Percentiles rank a stretch among this genome's conserved stretches.
Conservation (phyloP, 2,329 filamentous ascomycete species). For the Pseudopyrenochaeta lycopersici region DNA sequence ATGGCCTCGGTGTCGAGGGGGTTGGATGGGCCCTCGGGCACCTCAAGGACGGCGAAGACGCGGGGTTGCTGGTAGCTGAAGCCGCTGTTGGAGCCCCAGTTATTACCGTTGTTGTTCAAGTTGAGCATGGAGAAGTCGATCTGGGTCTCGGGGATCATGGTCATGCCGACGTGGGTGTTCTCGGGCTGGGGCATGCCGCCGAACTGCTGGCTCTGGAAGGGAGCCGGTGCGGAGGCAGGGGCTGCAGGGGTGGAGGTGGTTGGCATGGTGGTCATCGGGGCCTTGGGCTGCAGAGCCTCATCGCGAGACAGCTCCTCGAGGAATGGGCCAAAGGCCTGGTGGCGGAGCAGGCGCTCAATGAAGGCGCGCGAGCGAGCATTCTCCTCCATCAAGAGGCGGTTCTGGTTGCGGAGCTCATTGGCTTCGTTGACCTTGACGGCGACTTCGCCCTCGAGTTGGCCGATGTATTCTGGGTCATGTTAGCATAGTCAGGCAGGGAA, state of each 20-base stretch:
- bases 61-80: slow-evolving; percentile 66
- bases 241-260: slow-evolving; percentile 39
- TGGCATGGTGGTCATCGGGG: slow-evolving; percentile 37
- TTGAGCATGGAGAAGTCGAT: slow-evolving; percentile 79
- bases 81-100: slow-evolving; percentile 62
- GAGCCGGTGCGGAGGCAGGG: slow-evolving; percentile 54
- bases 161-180: slow-evolving; percentile 73
- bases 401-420: slow-evolving; percentile 80
- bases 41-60: slow-evolving; percentile 77
- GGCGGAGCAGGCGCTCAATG: slow-evolving; percentile 72
- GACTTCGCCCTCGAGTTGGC: slow-evolving; percentile 90
- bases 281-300: slow-evolving; percentile 44
- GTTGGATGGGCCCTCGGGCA: slow-evolving; percentile 69
- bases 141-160: slow-evolving; percentile 81
- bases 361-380: slow-evolving; percentile 88
- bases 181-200: slow-evolving; percentile 60
- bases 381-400: slow-evolving; percentile 82
- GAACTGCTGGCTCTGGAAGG: slow-evolving; percentile 63
- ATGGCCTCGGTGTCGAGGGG: slow-evolving; percentile 69
- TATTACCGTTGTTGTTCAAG: slow-evolving; percentile 57
- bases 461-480: slow-evolving; percentile 84
- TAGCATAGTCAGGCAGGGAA: slow-evolving; percentile 52
- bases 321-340: slow-evolving; percentile 59
- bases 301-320: slow-evolving; percentile 54
- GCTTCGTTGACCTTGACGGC: slow-evolving; percentile 84